phyloP scores from a whole-genome alignment of 495 filamentous ascomycete genomes.

The Neurospora sp. region DNA sequence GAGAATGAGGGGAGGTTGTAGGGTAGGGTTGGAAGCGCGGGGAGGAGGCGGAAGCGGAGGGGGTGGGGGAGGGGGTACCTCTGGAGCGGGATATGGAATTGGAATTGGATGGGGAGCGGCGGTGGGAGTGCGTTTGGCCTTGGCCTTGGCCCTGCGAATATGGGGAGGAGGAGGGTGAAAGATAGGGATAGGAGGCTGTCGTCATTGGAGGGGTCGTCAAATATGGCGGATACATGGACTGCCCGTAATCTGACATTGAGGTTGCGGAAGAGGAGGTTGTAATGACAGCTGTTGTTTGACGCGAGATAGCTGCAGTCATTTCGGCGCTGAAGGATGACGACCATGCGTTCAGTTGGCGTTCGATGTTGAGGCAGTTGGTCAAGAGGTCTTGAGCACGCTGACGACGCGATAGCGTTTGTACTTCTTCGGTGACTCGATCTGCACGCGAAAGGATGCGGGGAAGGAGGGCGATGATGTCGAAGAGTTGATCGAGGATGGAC shows the following conservation, averaged over 20 bases:
- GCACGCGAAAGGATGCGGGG: constrained; percentile 27
- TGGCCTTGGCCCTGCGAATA: neutral
- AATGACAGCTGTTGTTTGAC: neutral
- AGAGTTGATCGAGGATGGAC: constrained; percentile 30
- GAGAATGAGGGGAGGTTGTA: neutral
- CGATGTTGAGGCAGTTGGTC: constrained; percentile 27
- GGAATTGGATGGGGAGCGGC: neutral
- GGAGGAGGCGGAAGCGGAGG: neutral
- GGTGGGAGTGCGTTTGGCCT: neutral
- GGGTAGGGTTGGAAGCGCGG: neutral
- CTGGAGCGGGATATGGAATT: neutral
- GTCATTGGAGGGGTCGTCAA: neutral
- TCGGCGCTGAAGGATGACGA: constrained; percentile 17
- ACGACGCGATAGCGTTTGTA: constrained; percentile 19
- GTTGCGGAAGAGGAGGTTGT: neutral
- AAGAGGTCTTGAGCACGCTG: constrained; percentile 33
- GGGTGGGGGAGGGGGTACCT: neutral
- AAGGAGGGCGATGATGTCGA: constrained; percentile 30
- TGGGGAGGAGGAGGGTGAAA: neutral
- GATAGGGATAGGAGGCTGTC: neutral
- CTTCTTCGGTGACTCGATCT: constrained; percentile 19
- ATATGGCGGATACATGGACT: neutral
- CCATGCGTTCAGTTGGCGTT: constrained; percentile 32
- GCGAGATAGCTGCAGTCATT: neutral
- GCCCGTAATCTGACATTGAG: neutral